phyloP scores from a whole-genome alignment of 176 grass and related monocot species.

The Carex pumila region DNA sequence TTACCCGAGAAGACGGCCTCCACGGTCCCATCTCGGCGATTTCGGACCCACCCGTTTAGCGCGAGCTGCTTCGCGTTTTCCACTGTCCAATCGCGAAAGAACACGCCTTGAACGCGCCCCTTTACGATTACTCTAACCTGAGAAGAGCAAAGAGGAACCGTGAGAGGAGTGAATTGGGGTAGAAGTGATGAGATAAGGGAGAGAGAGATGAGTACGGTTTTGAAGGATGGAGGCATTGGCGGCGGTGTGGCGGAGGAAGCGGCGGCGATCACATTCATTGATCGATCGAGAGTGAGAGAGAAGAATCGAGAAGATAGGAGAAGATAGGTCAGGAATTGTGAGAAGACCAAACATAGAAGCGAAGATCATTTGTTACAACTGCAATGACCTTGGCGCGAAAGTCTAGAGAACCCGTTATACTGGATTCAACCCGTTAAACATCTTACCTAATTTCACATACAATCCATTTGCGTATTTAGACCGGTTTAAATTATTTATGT shows the following conservation, averaged over 20 bases:
- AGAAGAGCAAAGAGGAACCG: not conserved
- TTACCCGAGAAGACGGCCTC: conserved; percentile 74
- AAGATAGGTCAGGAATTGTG: not conserved
- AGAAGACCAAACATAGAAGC: not conserved
- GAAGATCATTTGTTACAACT: too few relatives aligned
- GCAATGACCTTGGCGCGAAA: not conserved
- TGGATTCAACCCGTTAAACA: not conserved
- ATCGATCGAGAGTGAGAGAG: not conserved
- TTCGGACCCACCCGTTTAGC: conserved; percentile 75
- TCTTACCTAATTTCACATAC: too few relatives aligned
- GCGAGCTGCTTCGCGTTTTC: conserved; percentile 57
- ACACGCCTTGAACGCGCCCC: conserved; percentile 71
- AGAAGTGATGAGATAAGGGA: not conserved
- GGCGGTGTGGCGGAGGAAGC: conserved; percentile 16
- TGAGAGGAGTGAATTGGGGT: not conserved
- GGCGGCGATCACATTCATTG: conserved; percentile 30
- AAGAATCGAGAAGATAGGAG: conserved; percentile 14
- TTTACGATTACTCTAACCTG: conserved; percentile 55
- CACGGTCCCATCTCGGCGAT: conserved; percentile 66
- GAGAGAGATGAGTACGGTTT: conserved; percentile 13
- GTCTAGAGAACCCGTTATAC: not conserved
- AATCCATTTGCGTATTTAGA: too few relatives aligned
- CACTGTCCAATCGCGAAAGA: conserved; percentile 74
- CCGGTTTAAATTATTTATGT: too few relatives aligned
- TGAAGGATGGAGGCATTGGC: not conserved